Evolutionary conservation across 768 basidiomycete genomes (phyloP), one percentile per base, ranked within the genome.

Genomic region (Kwoniella dejecticola): DNA sequence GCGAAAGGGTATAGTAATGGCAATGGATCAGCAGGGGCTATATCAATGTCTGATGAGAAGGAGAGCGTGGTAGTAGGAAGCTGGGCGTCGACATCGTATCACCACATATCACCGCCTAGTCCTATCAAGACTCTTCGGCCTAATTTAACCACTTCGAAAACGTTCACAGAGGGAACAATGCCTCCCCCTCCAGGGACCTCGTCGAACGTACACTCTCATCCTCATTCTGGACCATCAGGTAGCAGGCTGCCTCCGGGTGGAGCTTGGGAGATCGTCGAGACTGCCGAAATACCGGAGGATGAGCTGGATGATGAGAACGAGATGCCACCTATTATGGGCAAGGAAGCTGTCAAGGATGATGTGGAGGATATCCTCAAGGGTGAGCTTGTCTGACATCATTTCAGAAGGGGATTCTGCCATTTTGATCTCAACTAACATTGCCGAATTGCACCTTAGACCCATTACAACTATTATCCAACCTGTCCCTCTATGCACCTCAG

Each of bases 341-440:
- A 87, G 83, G 79, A 76, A 80, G 83, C 81, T 27, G 80, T 94
- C 55, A 85, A 87, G 65, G 79, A 82, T 13, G 87, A 94, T 72
- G 84, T 85, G 2, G 85, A 88, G 23, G 87, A 89, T 57, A 85
- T 95, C 58, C 84, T 91, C 54, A 83, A 84, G 70, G 91, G 91
- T 92, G 81, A 68, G 78, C n/a, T 74, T 21, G 4, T 11, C 15
- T 13, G 10, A 33, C 19, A 21, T 27, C 54, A n/a, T n/a, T n/a
- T n/a, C n/a, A n/a, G n/a, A n/a, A n/a, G n/a, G n/a, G n/a, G n/a
- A n/a, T n/a, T n/a, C n/a, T n/a, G n/a, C n/a, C n/a, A n/a, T n/a
- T n/a, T n/a, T n/a, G 41, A 13, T 21, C 23, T 30, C 0, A 30
- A 26, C 33, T 21, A 15, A 44, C 46, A 23, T 26, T 47, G 24